Conservation (phyloP, 164 flowering plant species). For the Dillenia suffruticosa region DNA sequence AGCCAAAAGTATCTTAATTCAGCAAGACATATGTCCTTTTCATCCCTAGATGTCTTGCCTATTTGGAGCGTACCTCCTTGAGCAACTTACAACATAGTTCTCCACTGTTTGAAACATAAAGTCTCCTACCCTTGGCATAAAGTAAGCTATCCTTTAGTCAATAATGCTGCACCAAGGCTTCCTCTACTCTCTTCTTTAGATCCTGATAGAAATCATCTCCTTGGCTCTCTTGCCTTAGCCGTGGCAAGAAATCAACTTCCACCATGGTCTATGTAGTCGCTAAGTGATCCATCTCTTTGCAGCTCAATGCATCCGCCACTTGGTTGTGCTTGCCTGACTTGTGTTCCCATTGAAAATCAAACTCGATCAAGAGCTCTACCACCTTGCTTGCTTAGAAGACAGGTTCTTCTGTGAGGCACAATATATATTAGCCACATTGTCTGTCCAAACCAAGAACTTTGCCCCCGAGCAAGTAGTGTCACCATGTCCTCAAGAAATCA, state of each 20-base stretch:
- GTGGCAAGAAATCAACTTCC: not conserved
- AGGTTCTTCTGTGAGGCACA: too few species aligned
- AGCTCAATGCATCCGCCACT: too few species aligned
- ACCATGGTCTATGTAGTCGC: not conserved
- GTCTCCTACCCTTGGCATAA: not conserved
- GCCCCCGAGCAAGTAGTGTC: too few species aligned
- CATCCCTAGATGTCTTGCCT: conserved; percentile 18
- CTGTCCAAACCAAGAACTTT: too few species aligned
- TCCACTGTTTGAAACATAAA: conserved; percentile 3
- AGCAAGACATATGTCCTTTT: conserved; percentile 15
- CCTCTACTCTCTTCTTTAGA: not conserved
- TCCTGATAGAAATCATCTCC: not conserved
- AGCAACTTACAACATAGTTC: conserved; percentile 4
- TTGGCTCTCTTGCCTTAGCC: not conserved
- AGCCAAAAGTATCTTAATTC: conserved; percentile 4
- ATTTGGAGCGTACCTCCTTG: conserved; percentile 9
- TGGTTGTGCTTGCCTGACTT: too few species aligned
- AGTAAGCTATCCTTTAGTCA: conserved; percentile 13
- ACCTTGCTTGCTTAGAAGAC: not conserved
- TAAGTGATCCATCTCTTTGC: too few species aligned
- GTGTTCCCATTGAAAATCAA: too few species aligned
- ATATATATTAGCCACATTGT: too few species aligned
- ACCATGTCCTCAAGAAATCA: too few species aligned
- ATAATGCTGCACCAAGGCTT: not conserved
- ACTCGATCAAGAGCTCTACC: too few species aligned